Evolutionary conservation across 768 basidiomycete species (phyloP), one percentile per base, ranked within the genome.

Genomic region (Amanita molliuscula): DNA sequence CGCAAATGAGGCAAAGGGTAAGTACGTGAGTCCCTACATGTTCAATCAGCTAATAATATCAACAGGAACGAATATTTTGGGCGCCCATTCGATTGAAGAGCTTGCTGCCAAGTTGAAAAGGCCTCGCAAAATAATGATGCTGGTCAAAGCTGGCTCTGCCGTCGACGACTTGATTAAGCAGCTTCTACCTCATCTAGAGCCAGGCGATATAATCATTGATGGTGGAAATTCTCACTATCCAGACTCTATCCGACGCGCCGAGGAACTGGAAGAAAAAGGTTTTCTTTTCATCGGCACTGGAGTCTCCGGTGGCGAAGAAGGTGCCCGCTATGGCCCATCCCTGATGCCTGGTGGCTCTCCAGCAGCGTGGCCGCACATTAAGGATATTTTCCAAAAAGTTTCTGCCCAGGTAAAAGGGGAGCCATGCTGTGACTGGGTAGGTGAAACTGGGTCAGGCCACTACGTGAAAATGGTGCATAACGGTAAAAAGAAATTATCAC

Each of bases 381-480:
- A 97, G 77, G 79, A 90, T 55, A 98, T 99, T 62, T 99, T 99
- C 85, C 96, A 99, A 73, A 89, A 89, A 67, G 87, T 95, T 45
- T 82, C 96, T 55, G 96, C 96, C 52, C 92, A 98, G 65, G 89
- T 86, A 54, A 76, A 90, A 48, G 92, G 92, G 55, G 89, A 90
- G 59, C 96, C 96, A 28, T 99, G 96, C 76, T 97, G 95, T 66
- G 96, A 99, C 73, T 99, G 96, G 96, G 95, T 99, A 59, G 96
- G 96, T 41, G 88, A 94, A 69, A 85, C 83, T 54, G 96, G 93
- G 53, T 75, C 89, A 43, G 94, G 92, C 26, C 95, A 98, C 76
- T 99, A 98, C 68, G 95, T 99, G 69, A 99, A 99, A 77, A 98
- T 99, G 95, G 95, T 99, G 54, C 95, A 99, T 75, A 91, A 92